Evolutionary conservation across 805 yeast genomes (phyloP).

Genomic region (Candida alai): DNA sequence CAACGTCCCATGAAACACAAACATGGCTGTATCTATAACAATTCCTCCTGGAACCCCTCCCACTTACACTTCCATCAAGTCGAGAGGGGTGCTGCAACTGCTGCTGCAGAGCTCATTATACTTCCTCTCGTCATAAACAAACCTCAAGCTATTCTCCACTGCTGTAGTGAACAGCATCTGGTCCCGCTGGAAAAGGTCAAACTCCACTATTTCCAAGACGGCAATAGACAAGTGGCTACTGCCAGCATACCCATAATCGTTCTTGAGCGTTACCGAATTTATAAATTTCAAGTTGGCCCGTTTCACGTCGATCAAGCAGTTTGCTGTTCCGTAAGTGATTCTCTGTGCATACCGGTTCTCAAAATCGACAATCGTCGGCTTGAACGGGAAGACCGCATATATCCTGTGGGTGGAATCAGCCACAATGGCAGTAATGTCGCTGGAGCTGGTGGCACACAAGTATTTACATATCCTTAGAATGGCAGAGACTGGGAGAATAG

Average conservation of each 20-base stretch:
- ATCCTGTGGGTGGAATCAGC: slow-evolving; percentile 30
- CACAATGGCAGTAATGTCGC: slow-evolving; percentile 27
- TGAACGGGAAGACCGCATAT: slow-evolving; percentile 25
- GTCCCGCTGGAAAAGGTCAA: slow-evolving; percentile 31
- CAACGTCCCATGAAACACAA: too few relatives aligned
- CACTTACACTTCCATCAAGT: slow-evolving; percentile 3
- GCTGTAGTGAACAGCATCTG: slow-evolving; percentile 18
- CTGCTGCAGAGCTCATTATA: slow-evolving; percentile 6
- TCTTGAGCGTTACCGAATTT: slow-evolving; percentile 9
- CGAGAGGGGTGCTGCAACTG: neutral
- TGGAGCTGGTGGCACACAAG: slow-evolving; percentile 17
- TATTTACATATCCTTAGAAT: slow-evolving; percentile 26
- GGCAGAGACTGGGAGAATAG: slow-evolving; percentile 16
- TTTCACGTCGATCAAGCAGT: slow-evolving; percentile 24
- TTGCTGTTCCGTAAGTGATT: slow-evolving; percentile 28
- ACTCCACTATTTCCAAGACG: slow-evolving; percentile 25
- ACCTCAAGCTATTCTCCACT: slow-evolving; percentile 18
- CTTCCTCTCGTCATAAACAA: slow-evolving; percentile 22
- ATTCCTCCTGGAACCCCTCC: too few relatives aligned
- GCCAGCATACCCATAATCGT: slow-evolving; percentile 11
- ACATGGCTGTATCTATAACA: too few relatives aligned
- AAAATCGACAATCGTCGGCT: slow-evolving; percentile 22
- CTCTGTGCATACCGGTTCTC: slow-evolving; percentile 30
- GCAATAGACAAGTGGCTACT: slow-evolving; percentile 15
- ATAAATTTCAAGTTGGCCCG: slow-evolving; percentile 26